phyloP scores from a whole-genome alignment of 140 eudicot species.

The Oenanthe javanica region DNA sequence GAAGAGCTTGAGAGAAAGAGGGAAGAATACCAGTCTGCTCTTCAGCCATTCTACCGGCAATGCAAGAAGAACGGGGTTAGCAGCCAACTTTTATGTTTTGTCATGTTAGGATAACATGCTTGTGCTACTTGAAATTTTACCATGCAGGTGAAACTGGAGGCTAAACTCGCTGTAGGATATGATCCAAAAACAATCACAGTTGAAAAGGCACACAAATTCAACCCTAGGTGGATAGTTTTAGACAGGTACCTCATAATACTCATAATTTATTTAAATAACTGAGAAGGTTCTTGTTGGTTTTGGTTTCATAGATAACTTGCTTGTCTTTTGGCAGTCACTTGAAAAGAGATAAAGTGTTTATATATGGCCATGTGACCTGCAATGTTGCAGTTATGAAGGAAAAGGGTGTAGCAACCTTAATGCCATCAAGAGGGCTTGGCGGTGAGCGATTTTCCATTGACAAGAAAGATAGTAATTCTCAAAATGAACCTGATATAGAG shows the following conservation, averaged over 20 bases:
- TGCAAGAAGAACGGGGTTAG: slow-evolving; percentile 40
- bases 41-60: slow-evolving; percentile 37
- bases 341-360: slow-evolving; percentile 38
- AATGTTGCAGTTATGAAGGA: slow-evolving; percentile 39
- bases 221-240: slow-evolving; percentile 49
- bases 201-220: slow-evolving; percentile 34
- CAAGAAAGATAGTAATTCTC: slow-evolving; percentile 19
- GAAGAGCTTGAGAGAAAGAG: slow-evolving; percentile 42
- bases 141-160: slow-evolving; percentile 43
- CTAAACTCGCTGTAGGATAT: slow-evolving; percentile 40
- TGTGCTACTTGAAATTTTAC: not conserved
- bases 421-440: slow-evolving; percentile 36
- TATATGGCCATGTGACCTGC: slow-evolving; percentile 39
- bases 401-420: slow-evolving; percentile 39
- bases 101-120: not conserved
- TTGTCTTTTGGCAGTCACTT: slow-evolving; percentile 26
- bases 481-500: slow-evolving; percentile 7
- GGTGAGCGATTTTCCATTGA: slow-evolving; percentile 14
- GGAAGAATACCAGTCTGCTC: slow-evolving; percentile 32
- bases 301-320: not conserved
- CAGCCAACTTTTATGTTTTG: slow-evolving; percentile 1
- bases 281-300: not conserved
- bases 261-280: not conserved
- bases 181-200: slow-evolving; percentile 37
- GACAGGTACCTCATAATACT: slow-evolving; percentile 27